Base-by-base conservation (phyloP, 495 filamentous ascomycete species). In the Penicillium taxi region DNA sequence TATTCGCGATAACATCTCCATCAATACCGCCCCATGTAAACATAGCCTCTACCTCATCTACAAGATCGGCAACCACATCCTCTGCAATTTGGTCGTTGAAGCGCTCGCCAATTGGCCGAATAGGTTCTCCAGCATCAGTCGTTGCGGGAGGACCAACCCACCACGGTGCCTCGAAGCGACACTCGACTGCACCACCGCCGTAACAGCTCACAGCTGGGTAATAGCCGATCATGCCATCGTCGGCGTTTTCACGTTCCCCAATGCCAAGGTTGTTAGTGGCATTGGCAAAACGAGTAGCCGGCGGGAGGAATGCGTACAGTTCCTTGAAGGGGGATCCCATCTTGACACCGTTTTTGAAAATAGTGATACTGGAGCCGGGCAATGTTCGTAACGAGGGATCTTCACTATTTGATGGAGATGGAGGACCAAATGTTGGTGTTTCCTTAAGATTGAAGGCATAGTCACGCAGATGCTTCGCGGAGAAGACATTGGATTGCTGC, bases 11-110 rank as follows among this genome's bases (percentile, higher is more conserved):
- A 15, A 66, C 49, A 25, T 66, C 51, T 19, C 58, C 59, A 22
- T 67, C 60, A 14, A 64, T 47, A n/a, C 58, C 59, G 13, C 66
- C 61, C 66, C 66, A 70, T 6, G 65, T 55, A 12, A 63, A 52
- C 66, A 70, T 70, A 12, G 66, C 66, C 30, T 90, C 85, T 29
- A 90, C 81, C 56, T 96, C 89, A 55, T 98, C 93, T 11, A 94
- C 70, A 23, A 96, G 71, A 58, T 96, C 90, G 49, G 86, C 94
- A 24, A 89, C 67, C 6, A 96, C 73, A 53, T 96, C 93, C 61
- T 99, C 93, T 3, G 82, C 89, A 44, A 96, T 90, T 64, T 96
- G 89, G 56, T 96, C 91, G 49, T 84, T 74, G 59, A 86, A 96
- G 8, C 91, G 73, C 39, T 94, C 88, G 5, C 76, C 70, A 15